Base-by-base conservation (phyloP, 208 protist genomes). In the Balamuthia mandrillaris region DNA sequence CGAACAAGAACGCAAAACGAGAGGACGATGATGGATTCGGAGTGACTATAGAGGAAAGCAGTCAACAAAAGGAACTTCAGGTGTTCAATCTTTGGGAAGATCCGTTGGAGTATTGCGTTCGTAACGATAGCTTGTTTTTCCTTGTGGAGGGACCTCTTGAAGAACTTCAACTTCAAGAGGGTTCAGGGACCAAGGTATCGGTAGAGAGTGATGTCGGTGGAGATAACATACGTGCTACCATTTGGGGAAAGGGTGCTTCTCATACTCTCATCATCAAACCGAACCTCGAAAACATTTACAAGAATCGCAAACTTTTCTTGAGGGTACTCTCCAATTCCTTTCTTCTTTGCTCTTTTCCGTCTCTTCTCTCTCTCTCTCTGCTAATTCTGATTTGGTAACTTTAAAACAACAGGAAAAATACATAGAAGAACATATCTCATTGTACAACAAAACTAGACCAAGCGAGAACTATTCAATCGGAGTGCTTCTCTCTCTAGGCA, bases 381-480 rank as follows among this genome's bases (percentile, higher is more conserved):
- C n/a, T n/a, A n/a, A n/a, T n/a, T n/a, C n/a, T n/a, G n/a, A n/a
- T n/a, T n/a, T n/a, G n/a, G n/a, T n/a, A n/a, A n/a, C n/a, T n/a
- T n/a, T n/a, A n/a, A n/a, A n/a, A n/a, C 51, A 47, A 16, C 41
- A 86, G 51, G 87, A 87, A 41, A 90, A 90, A 33, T 90, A 87
- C 52, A 47, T 90, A 4, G 87, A 90, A 60, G 87, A 90, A 21
- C 84, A 90, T 54, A 56, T 90, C 27, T 86, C 81, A 9, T 16
- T 90, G 18, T 90, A 90, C 49, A 88, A 86, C 45, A 54, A 7
- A 2, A 81, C 45, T n/a, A n/a, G n/a, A n/a, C n/a, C n/a, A 14
- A 72, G 42, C 6, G 87, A 90, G 12, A 84, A 81, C 31, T 83
- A 70, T 41, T 70, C 87, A 27, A 45, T 90, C 4, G 68, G 51